Base-by-base conservation (phyloP, 805 yeast genomes). In the Candida succiphila region DNA sequence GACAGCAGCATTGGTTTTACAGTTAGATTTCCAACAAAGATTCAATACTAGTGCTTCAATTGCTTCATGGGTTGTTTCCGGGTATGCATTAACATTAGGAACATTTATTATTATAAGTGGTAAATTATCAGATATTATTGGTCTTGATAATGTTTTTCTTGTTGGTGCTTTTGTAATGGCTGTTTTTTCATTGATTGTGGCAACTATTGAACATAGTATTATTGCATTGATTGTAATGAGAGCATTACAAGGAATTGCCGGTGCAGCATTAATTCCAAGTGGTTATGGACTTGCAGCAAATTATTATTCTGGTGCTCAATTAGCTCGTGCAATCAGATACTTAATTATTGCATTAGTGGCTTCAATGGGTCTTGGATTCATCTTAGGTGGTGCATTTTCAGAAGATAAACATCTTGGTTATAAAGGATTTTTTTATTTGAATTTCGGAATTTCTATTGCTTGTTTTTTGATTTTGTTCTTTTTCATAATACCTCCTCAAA, bases 381-480 rank as follows among this genome's bases (percentile, higher is more conserved):
- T 65, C 6, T 25, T 67, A 2, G 72, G 72, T 21, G 72, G 73
- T 32, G 72, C 67, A 1, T 67, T 67, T 32, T 44, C 60, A 2
- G 35, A 38, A 19, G 49, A 65, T 2, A 26, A 35, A 5, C 24
- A 35, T 6, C 45, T 61, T 33, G 72, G 69, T 1, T 65, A 64
- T 39, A 54, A 56, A 33, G 62, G 62, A 1, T 43, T 58, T 8
- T 61, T 58, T 37, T 67, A 52, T 35, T 51, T 63, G 22, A 48
- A 56, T 1, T 63, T 62, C 48, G 68, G 58, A 4, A 8, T 37
- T n/a, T 28, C 40, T 1, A 33, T 43, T 2, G 27, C 50, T 3
- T 36, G 53, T 5, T 25, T 46, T 7, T 9, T 51, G 0, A 32
- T 46, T 9, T 38, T 51, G 3, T 15, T 48, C 3, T 35, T 49